These are phyloP conservation scores for Cutaneotrichosporon sp. DNA, from an alignment of 1,284 basidiomycete genomes.

Conservation along the genomic window DNA sequence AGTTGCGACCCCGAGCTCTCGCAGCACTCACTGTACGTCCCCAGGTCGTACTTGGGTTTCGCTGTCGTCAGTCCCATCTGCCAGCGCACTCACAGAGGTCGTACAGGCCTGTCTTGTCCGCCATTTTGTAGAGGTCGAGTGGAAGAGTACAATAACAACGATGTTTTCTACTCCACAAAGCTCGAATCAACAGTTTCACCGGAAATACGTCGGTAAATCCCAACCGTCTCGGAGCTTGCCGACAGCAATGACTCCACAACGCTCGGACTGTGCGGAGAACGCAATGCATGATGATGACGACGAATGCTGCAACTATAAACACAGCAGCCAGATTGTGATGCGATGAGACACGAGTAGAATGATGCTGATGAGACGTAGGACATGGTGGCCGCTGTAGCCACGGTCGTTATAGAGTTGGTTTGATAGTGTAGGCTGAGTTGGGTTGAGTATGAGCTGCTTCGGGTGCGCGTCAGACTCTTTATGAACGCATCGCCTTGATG, in stretches of 20 bases:
- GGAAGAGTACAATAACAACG: background rate
- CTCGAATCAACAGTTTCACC: constrained; percentile 1
- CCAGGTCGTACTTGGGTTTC: constrained; percentile 37
- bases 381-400: background rate
- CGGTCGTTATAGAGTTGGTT: background rate
- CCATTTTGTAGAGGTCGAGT: constrained; percentile 2
- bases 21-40: constrained; percentile 28
- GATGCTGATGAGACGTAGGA: constrained; percentile 1
- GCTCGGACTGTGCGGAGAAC: background rate
- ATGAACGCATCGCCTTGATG: constrained; percentile 40
- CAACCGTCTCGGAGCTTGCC: background rate
- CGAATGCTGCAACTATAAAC: constrained; percentile 8
- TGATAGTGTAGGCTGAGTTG: background rate
- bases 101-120: constrained; percentile 18
- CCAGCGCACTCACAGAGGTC: constrained; percentile 25
- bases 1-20: too few species aligned
- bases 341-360: constrained; percentile 2
- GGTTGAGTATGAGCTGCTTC: background rate
- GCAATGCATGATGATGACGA: constrained; percentile 7
- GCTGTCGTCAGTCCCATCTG: constrained; percentile 17
- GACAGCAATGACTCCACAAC: background rate
- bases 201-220: background rate
- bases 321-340: constrained; percentile 1
- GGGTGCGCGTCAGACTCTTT: background rate
- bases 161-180: too few species aligned